phyloP scores from a whole-genome alignment of 768 basidiomycete species.

The Psilocybe tampanensis region DNA sequence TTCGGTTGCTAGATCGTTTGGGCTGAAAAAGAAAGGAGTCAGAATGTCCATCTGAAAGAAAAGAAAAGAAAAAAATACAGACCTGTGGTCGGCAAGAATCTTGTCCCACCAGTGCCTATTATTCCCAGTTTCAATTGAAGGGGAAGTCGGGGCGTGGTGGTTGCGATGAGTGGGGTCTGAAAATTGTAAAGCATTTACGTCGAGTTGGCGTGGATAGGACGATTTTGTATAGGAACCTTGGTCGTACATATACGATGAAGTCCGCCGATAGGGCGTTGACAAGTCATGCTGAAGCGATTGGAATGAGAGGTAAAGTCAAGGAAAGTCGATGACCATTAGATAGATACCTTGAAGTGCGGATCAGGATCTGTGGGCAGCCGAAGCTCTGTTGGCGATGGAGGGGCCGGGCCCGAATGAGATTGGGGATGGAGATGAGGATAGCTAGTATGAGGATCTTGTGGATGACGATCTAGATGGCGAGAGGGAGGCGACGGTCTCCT shows the following conservation, averaged over 20 bases:
- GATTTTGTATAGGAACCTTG: constrained; percentile 37
- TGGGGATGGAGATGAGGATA: constrained; percentile 17
- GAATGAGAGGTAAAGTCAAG: constrained; percentile 1
- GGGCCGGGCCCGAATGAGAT: constrained; percentile 10
- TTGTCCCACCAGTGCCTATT: constrained; percentile 46
- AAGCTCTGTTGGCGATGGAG: constrained; percentile 29
- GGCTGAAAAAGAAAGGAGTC: constrained; percentile 1
- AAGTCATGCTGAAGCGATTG: constrained; percentile 26
- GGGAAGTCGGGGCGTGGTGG: constrained; percentile 35
- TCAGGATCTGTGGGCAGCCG: constrained; percentile 30
- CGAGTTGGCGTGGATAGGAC: constrained; percentile 39
- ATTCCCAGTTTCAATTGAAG: constrained; percentile 34
- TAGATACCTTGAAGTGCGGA: constrained; percentile 29
- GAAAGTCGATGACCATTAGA: constrained; percentile 1
- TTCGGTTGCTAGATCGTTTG: constrained; percentile 24
- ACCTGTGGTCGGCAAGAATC: constrained; percentile 41
- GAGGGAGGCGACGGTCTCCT: constrained; percentile 13
- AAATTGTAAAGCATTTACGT: constrained; percentile 38
- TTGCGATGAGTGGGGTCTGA: constrained; percentile 31
- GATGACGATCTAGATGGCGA: constrained; percentile 15
- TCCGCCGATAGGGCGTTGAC: constrained; percentile 32
- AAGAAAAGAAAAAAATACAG: not conserved
- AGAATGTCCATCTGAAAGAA: too few species aligned
- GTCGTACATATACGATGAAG: constrained; percentile 36
- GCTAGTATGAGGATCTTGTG: constrained; percentile 18